These are phyloP conservation scores for Naganishia sp. DNA, from an alignment of 1,284 basidiomycete species.

Conservation along the genomic window DNA sequence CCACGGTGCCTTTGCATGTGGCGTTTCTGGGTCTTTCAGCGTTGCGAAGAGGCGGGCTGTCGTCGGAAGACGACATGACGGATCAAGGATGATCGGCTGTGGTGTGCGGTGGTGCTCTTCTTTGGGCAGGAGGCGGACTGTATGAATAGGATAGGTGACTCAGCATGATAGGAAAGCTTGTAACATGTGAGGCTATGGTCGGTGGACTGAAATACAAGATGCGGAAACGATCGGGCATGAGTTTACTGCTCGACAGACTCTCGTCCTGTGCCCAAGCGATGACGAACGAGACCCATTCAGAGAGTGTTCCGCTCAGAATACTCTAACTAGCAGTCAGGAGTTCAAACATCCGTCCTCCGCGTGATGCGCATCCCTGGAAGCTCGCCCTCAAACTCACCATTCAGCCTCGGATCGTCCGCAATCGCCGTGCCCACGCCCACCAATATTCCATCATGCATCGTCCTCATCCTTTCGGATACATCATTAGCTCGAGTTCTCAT, in stretches of 20 bases:
- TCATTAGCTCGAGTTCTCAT: neutral
- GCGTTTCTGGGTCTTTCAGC: constrained; percentile 54
- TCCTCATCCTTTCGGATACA: constrained; percentile 65
- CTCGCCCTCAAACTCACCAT: constrained; percentile 59
- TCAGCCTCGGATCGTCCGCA: constrained; percentile 90
- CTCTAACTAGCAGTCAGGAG: too few species aligned
- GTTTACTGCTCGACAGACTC: too few species aligned
- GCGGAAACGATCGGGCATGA: too few species aligned
- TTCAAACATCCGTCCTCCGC: too few species aligned
- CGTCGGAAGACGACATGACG: constrained; percentile 65
- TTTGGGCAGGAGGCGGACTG: constrained; percentile 45
- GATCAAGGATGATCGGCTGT: constrained; percentile 81
- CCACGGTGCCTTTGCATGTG: constrained; percentile 72
- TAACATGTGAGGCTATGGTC: too few species aligned
- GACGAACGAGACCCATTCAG: too few species aligned
- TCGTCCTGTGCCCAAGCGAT: neutral
- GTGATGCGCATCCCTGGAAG: too few species aligned
- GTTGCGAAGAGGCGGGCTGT: constrained; percentile 75
- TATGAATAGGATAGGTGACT: too few species aligned
- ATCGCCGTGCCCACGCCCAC: constrained; percentile 86
- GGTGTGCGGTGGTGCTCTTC: constrained; percentile 58
- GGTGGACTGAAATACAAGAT: too few species aligned
- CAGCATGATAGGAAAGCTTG: too few species aligned
- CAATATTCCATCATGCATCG: constrained; percentile 88
- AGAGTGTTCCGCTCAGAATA: too few species aligned